Evolutionary conservation across 2,329 filamentous ascomycete genomes (phyloP).

Genomic region (Thelonectria rubi): DNA sequence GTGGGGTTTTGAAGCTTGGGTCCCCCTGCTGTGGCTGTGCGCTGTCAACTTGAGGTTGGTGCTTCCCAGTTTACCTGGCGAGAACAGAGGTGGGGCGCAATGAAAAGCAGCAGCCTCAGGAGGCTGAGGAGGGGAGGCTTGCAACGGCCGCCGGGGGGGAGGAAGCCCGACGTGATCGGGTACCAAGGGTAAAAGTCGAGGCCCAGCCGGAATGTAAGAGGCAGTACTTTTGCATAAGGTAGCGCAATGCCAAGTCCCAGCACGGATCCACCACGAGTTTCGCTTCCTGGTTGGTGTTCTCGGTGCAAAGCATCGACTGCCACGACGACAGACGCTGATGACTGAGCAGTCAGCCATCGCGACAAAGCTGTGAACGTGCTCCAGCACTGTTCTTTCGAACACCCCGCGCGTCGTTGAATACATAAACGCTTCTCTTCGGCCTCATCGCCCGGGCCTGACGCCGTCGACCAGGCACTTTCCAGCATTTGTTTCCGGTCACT

Average conservation of each 20-base stretch:
- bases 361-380: conserved; percentile 22
- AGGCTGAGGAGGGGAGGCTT: conserved; percentile 4
- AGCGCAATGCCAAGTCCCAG: conserved; percentile 23
- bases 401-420: conserved; percentile 22
- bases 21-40: neutral
- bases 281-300: conserved; percentile 25
- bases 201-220: neutral
- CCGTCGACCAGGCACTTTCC: conserved; percentile 1
- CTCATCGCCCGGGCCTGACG: neutral
- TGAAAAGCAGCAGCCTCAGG: conserved; percentile 4
- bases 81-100: too few relatives aligned
- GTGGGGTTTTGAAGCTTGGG: neutral
- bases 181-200: conserved; percentile 10
- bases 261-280: conserved; percentile 31
- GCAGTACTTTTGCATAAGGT: conserved; percentile 17
- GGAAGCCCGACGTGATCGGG: conserved; percentile 15
- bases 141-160: neutral
- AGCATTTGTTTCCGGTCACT: conserved; percentile 22
- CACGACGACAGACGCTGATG: conserved; percentile 26
- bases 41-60: neutral
- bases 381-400: conserved; percentile 17
- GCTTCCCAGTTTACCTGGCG: too few relatives aligned
- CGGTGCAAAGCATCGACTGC: conserved; percentile 21
- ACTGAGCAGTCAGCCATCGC: conserved; percentile 21
- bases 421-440: conserved; percentile 6